Evolutionary conservation across 2,329 filamentous ascomycete genomes (phyloP).

Genomic region (Epichloe baconii): DNA sequence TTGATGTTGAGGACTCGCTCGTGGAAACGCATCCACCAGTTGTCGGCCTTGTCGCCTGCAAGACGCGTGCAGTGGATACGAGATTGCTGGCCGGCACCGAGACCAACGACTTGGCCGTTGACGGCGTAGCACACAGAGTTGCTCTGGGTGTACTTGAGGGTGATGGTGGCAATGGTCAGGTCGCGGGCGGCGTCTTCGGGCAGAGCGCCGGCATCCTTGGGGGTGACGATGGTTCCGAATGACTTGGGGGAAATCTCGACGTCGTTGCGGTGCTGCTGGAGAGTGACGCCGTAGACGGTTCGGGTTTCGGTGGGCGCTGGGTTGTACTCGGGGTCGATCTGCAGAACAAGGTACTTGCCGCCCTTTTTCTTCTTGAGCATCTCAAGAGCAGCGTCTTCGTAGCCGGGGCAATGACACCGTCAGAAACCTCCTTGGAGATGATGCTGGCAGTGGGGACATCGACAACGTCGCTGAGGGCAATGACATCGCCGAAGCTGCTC

Average conservation of each 20-base stretch:
- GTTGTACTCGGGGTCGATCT: slow-evolving; percentile 82
- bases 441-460: slow-evolving; percentile 93
- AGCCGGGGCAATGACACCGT: slow-evolving; percentile 87
- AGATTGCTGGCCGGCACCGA: slow-evolving; percentile 93
- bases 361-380: slow-evolving; percentile 97
- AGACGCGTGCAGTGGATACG: slow-evolving; percentile 97
- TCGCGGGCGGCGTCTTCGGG: slow-evolving; percentile 77
- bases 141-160: slow-evolving; percentile 96
- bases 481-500: slow-evolving; percentile 96
- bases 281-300: slow-evolving; percentile 78
- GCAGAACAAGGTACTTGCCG: slow-evolving; percentile 87
- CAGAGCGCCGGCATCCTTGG: slow-evolving; percentile 61
- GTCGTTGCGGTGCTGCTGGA: slow-evolving; percentile 89
- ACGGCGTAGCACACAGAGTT: slow-evolving; percentile 97
- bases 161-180: slow-evolving; percentile 88
- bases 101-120: slow-evolving; percentile 84
- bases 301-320: slow-evolving; percentile 72
- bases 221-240: slow-evolving; percentile 75
- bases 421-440: slow-evolving; percentile 94
- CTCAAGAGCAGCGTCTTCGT: slow-evolving; percentile 71
- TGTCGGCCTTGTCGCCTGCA: slow-evolving; percentile 95
- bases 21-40: slow-evolving; percentile 99
- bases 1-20: slow-evolving; percentile 74
- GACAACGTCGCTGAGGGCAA: slow-evolving; percentile 81
- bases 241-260: slow-evolving; percentile 77